Percentiles rank a stretch among this genome's conserved stretches.
These are phyloP conservation scores for Yamadazyma scolyti DNA, from an alignment of 805 yeast genomes.

Conservation along the genomic window DNA sequence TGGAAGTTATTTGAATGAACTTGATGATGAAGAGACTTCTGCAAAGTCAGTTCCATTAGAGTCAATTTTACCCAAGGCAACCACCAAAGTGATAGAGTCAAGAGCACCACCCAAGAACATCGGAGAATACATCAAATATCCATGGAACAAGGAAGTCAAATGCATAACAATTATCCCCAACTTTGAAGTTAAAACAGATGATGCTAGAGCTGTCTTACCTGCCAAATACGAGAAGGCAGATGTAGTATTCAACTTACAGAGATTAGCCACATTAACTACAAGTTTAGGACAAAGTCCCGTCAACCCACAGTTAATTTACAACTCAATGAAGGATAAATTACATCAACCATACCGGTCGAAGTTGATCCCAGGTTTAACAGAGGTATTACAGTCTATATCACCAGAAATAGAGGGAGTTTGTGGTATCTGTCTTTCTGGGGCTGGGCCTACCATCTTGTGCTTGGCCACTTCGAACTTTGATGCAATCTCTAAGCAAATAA, in stretches of 20 bases:
- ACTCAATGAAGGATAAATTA: conserved; percentile 94
- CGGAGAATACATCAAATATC: conserved; percentile 84
- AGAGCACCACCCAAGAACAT: conserved; percentile 71
- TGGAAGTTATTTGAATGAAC: conserved; percentile 86
- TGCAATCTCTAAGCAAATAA: conserved; percentile 71
- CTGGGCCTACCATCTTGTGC: conserved; percentile 96
- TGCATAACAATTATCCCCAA: conserved; percentile 92
- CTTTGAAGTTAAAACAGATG: conserved; percentile 92
- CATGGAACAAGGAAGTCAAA: conserved; percentile 76
- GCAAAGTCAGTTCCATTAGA: conserved; percentile 74
- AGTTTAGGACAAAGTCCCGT: conserved; percentile 87
- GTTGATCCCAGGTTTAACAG: conserved; percentile 85
- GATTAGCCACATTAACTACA: conserved; percentile 87
- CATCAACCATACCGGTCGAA: conserved; percentile 97
- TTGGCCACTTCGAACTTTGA: conserved; percentile 89
- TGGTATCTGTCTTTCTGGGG: conserved; percentile 95
- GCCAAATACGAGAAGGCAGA: conserved; percentile 72
- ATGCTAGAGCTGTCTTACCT: conserved; percentile 88
- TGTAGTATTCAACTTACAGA: conserved; percentile 87
- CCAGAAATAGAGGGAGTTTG: conserved; percentile 83
- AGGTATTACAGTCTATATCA: conserved; percentile 73
- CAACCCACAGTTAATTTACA: conserved; percentile 75
- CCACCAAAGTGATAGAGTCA: conserved; percentile 54
- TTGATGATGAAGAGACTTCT: conserved; percentile 65
- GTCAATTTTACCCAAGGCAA: conserved; percentile 72